Base-by-base conservation (phyloP, 2,329 filamentous ascomycete genomes). In the Neonectria faginata region DNA sequence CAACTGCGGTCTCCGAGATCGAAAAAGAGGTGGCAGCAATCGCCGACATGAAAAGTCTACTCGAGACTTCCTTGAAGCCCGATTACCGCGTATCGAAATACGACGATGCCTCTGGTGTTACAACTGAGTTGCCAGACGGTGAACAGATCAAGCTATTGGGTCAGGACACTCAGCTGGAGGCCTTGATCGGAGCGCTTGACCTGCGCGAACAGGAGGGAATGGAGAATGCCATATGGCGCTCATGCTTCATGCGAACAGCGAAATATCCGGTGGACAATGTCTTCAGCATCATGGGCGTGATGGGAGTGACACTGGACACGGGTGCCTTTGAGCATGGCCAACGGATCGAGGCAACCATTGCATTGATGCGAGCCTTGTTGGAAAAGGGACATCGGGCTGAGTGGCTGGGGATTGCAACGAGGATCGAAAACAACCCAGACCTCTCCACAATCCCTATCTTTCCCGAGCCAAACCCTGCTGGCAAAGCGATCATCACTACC, bases 391-490 rank as follows among this genome's bases (percentile, higher is more conserved):
- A 22, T 14, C 39, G 22, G 16, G 53, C 53, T 3, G 53, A 55
- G 12, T 55, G 53, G 53, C 25, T 55, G 5, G 53, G 36, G 18
- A 31, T 55, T 12, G 39, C 53, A 12, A 42, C 53, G 9, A 33
- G 18, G 10, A 55, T 44, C 14, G 36, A 45, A 11, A 45, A 16
- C n/a, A 44, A 44, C 27, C 16, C 16, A 7, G 14, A 16, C 0
- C 25, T 55, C 36, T 44, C 53, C 1, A 55, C 53, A 1, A 44
- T 55, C 4, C 53, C 53, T 6, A 25, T 18, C 16, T 55, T 55
- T 12, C 42, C 86, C 0, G 85, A 88, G 36, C 76, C 81, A 2
- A 71, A 88, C 3, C 62, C 77, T 1, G 88, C 88, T 66, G 69
- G 74, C 0, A 62, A 74, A 22, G 60, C 60, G 12, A 27, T 81